Evolutionary conservation across 345 rosid genomes (phyloP), one percentile per base, ranked within the genome.

Genomic region (Mercurialis annua): DNA sequence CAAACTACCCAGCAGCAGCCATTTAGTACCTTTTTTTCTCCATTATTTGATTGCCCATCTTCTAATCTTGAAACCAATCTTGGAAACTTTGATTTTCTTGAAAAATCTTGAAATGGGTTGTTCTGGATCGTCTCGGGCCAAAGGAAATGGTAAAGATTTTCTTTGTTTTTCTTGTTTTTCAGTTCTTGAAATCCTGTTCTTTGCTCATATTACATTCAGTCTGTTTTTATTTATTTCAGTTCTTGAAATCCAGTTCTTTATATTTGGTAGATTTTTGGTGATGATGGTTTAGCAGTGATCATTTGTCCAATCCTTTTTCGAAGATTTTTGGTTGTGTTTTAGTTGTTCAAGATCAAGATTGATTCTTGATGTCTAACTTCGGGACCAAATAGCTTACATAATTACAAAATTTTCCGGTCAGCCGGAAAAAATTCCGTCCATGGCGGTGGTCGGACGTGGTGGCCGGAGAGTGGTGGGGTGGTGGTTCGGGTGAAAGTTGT

Each of bases 41-140:
- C n/a, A 1, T 24, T 24, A 11, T 24, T 16, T 53, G 12, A 7
- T 50, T 21, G 1, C 7, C 23, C 12, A 20, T 47, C 51, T n/a
- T n/a, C n/a, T 1, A 47, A 8, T 10, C 33, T 6, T n/a, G n/a
- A 53, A 53, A 10, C 33, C 5, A 3, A 24, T 53, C 58, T 33
- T n/a, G 5, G n/a, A 18, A 2, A 31, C 61, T 57, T 21, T 57
- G 61, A 23, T 33, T 57, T 14, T 56, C 38, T 33, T 57, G 2
- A 18, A 23, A 57, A 68, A 87, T 89, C 33, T 6, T 33, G 43
- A 33, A 70, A 89, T 89, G 96, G 96, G 92, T 61, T 89, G 96
- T 66, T 85, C 80, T 72, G 90, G 86, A 82, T 89, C 96, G 26
- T 77, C 90, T 24, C 87, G 77, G 71, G 73, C 86, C 44, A 81